These are phyloP conservation scores for Strigomonas culicis DNA, from an alignment of 208 protist species.

Conservation along the genomic window DNA sequence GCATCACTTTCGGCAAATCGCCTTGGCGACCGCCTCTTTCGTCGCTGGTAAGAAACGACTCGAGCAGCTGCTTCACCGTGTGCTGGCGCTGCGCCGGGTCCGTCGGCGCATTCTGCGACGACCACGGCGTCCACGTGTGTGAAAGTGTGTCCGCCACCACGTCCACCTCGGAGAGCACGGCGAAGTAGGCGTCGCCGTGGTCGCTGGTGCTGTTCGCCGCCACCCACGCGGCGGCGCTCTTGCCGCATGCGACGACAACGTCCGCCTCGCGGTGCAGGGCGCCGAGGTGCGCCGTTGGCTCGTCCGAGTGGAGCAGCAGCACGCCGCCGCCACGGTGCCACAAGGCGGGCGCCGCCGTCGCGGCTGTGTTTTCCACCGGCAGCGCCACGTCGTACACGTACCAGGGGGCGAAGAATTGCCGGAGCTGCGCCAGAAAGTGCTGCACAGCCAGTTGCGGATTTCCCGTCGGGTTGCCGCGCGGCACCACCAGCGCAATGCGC, in stretches of 20 bases:
- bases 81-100: no score
- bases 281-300: conserved; percentile 42
- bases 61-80: no score
- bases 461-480: conserved; percentile 33
- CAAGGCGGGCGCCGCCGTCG: conserved; percentile 14
- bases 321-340: conserved; percentile 59
- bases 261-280: conserved; percentile 54
- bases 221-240: conserved; percentile 36
- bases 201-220: conserved; percentile 23
- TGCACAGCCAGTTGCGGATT: conserved; percentile 18
- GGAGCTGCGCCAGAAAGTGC: conserved; percentile 36
- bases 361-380: background rate
- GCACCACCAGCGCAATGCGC: conserved; percentile 46
- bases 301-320: conserved; percentile 52
- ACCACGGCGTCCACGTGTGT: conserved; percentile 32
- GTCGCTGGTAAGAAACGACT: no score
- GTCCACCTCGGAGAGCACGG: conserved; percentile 43
- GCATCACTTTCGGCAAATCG: no score
- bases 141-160: conserved; percentile 24
- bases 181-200: conserved; percentile 20
- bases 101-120: conserved; percentile 1
- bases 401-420: conserved; percentile 50
- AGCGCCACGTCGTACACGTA: conserved; percentile 29
- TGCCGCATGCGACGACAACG: conserved; percentile 60
- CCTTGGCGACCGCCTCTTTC: no score